Conservation (phyloP, 2,329 filamentous ascomycete species). For the Pezicula neosporulosa region DNA sequence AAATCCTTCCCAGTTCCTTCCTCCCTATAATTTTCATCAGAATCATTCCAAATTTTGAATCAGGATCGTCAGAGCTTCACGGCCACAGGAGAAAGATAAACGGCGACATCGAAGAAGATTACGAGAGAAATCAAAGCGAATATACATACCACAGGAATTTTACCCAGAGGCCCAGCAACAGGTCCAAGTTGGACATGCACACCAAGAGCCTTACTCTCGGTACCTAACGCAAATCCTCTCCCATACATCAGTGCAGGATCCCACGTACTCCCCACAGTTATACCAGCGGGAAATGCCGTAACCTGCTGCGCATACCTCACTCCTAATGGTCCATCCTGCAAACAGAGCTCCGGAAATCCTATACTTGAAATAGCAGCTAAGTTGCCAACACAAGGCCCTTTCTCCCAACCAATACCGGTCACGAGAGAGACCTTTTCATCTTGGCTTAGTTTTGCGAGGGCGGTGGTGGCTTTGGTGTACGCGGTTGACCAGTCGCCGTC, state of each 20-base stretch:
- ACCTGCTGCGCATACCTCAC: constrained; percentile 67
- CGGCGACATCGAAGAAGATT: not conserved
- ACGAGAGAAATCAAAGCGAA: no score
- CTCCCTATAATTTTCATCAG: constrained; percentile 62
- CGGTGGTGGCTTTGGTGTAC: constrained; percentile 62
- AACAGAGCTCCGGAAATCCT: constrained; percentile 69
- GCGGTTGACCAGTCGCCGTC: constrained; percentile 58
- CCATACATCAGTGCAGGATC: constrained; percentile 70
- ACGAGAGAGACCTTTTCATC: constrained; percentile 77
- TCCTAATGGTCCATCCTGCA: constrained; percentile 79
- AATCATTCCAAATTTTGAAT: constrained; percentile 48
- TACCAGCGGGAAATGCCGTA: constrained; percentile 76
- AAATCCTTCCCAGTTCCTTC: constrained; percentile 83
- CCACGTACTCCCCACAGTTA: constrained; percentile 78
- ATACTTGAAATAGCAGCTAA: constrained; percentile 53
- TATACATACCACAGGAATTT: constrained; percentile 46
- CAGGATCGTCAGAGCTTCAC: no score
- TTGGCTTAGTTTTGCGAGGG: constrained; percentile 67
- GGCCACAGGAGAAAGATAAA: not conserved
- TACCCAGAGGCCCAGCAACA: constrained; percentile 71
- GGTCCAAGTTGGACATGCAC: constrained; percentile 75
- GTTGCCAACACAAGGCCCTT: constrained; percentile 65
- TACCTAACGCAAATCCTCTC: constrained; percentile 63
- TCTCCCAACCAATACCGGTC: constrained; percentile 71
- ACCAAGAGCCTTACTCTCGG: constrained; percentile 67